Conservation (phyloP, 2,329 filamentous ascomycete genomes). For the Aureobasidium pullulans region DNA sequence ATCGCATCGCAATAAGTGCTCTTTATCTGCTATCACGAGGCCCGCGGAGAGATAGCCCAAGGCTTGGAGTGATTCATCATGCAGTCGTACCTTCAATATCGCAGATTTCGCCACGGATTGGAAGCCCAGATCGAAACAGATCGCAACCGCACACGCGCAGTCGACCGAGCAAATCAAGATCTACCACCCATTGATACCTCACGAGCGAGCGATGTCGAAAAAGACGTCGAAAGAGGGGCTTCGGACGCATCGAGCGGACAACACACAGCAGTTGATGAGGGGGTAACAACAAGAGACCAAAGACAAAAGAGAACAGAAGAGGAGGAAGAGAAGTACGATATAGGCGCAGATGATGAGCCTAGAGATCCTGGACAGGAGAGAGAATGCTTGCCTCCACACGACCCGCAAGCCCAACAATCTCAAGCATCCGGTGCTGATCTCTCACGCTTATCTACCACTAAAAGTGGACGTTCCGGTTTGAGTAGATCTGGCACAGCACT, state of each 20-base stretch:
- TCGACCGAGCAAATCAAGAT: neutral
- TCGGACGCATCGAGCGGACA: neutral
- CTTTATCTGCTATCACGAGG: neutral
- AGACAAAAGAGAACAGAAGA: neutral
- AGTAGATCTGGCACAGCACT: constrained; percentile 24
- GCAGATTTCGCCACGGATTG: constrained; percentile 17
- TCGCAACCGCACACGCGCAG: constrained; percentile 15
- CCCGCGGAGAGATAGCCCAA: neutral
- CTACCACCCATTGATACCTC: neutral
- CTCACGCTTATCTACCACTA: constrained; percentile 24
- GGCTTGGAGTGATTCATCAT: constrained; percentile 15
- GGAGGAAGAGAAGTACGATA: constrained; percentile 10
- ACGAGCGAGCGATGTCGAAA: neutral
- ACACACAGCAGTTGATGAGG: neutral
- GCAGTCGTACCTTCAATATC: constrained; percentile 25
- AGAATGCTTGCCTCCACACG: constrained; percentile 16
- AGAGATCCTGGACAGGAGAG: constrained; percentile 11
- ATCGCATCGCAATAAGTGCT: neutral
- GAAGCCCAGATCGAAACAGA: constrained; percentile 18
- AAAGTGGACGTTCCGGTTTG: constrained; percentile 16
- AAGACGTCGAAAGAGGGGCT: neutral
- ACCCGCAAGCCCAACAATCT: constrained; percentile 17
- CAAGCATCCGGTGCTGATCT: constrained; percentile 18
- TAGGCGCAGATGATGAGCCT: neutral
- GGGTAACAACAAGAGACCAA: neutral